Base-by-base conservation (phyloP, 305 asterid species). In the Fraxinus baroniana region DNA sequence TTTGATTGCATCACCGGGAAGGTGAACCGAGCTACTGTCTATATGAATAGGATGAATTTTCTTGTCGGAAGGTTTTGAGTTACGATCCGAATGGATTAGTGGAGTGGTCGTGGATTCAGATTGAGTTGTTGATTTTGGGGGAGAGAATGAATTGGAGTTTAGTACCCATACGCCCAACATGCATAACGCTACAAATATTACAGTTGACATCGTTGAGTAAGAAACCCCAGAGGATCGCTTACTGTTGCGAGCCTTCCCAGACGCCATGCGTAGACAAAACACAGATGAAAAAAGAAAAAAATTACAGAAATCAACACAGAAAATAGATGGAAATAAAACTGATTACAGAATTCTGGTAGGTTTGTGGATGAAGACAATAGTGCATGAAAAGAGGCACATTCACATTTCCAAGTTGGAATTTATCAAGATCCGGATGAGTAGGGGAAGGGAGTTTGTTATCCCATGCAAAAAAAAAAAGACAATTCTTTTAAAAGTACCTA, bases 351-450 rank as follows among this genome's bases (percentile, higher is more conserved):
- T 75, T 80, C 44, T 13, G 87, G 84, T 79, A 77, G 82, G 79
- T 86, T 83, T 87, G 87, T 78, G 91, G 88, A 82, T 78, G 84
- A 41, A 85, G 82, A 32, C 55, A 76, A 15, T 78, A 39, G 83
- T 52, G 78, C 75, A 52, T 33, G 81, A 57, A 81, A 82, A 80
- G 37, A 57, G 68, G 28, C 79, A 44, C 76, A 83, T 86, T 55
- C n/a, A 52, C 41, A 71, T 32, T 71, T 79, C 68, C 83, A 9
- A 55, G 83, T 80, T 84, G 80, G 89, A 90, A 85, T 41, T 62
- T 35, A 80, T 75, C 83, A 82, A 89, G 97, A 93, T 93, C 98
- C 98, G 88, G 10, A 49, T 62, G 91, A 92, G 93, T 91, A 89
- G 98, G 97, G 85, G 76, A 60, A 90, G 91, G 95, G 84, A 81